Base-by-base conservation (phyloP, 2,329 filamentous ascomycete species). In the Botryotinia convoluta region DNA sequence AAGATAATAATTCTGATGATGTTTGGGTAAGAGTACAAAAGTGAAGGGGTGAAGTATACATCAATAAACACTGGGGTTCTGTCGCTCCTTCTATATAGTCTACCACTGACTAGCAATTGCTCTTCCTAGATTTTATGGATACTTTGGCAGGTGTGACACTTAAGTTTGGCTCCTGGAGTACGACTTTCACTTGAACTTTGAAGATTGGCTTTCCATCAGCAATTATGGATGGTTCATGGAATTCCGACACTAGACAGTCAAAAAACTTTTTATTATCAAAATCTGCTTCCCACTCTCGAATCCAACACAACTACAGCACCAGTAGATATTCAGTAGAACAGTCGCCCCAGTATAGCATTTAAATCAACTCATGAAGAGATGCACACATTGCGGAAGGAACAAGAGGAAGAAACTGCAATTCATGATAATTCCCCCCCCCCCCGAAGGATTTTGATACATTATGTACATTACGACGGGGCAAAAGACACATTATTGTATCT, bases 391-490 rank as follows among this genome's bases (percentile, higher is more conserved):
- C 20, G 37, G 35, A 69, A 69, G n/a, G 37, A 39, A 42, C n/a
- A 42, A n/a, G 39, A 42, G 35, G 29, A 68, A 68, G 9, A 51
- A 39, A 39, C 9, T 32, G 45, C 12, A 51, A 20, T 29, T 18
- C 32, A 71, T 22, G n/a, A 51, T 9, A 51, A 51, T 29, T 16
- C 37, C 48, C 51, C n/a, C n/a, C n/a, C n/a, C n/a, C n/a, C n/a
- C n/a, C n/a, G n/a, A n/a, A n/a, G 48, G 54, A 39, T 70, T 62
- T 70, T 45, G 44, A 69, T 73, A 62, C 64, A 69, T 71, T 76
- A 74, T 77, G 64, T 78, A 76, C 75, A 78, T 61, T 69, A 35
- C 39, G 59, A 51, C 54, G n/a, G 45, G 45, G n/a, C 44, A 61
- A 32, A 69, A 48, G 59, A 32, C 42, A 69, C 65, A 60, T 45